Evolutionary conservation across 2,329 filamentous ascomycete genomes (phyloP).

Genomic region (Pezicula carpinea): DNA sequence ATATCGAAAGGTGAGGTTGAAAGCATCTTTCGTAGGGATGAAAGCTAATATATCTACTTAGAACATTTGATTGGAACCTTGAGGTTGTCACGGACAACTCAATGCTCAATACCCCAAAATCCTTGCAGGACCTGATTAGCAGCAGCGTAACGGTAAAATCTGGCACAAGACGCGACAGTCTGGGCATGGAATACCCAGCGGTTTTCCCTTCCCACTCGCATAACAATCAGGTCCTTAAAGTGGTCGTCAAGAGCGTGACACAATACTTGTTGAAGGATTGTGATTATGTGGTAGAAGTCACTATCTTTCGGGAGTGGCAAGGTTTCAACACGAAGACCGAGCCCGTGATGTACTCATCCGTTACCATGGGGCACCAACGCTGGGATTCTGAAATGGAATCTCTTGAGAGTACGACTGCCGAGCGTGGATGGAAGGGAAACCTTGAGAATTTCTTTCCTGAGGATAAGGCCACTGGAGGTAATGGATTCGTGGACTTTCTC

Average conservation of each 20-base stretch:
- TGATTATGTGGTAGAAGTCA: constrained; percentile 24
- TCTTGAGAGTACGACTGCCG: constrained; percentile 14
- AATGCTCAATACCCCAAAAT: constrained; percentile 13
- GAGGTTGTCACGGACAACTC: constrained; percentile 25
- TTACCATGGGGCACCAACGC: constrained; percentile 23
- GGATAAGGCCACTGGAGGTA: constrained; percentile 1
- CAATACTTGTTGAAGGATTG: constrained; percentile 18
- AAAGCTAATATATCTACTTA: constrained; percentile 5
- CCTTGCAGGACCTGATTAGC: constrained; percentile 14
- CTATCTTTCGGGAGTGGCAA: constrained; percentile 25
- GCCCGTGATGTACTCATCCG: constrained; percentile 17
- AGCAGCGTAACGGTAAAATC: constrained; percentile 13
- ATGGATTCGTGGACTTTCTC: constrained; percentile 17
- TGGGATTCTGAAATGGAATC: constrained; percentile 26
- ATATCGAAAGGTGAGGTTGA: constrained; percentile 20
- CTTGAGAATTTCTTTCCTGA: constrained; percentile 20
- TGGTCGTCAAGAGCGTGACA: constrained; percentile 20
- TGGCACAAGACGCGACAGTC: constrained; percentile 13
- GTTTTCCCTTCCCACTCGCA: constrained; percentile 8
- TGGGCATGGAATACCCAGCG: constrained; percentile 20
- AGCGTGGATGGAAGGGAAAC: constrained; percentile 18
- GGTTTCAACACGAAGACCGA: constrained; percentile 13
- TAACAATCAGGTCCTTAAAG: constrained; percentile 13
- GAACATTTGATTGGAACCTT: constrained; percentile 25
- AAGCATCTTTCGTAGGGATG: constrained; percentile 1